Conservation (phyloP, 176 grass and related monocot genomes). For the bread wheat (Triticum aestivum) region IWGSC_CS_RefSeq_v2.1 NC_057802.1:531964822-531965321, state of each 20-base stretch:
- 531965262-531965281: no score
- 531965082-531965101: not conserved
- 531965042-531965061: not conserved
- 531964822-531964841: constrained; percentile 48
- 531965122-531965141: not conserved
- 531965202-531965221: not conserved
- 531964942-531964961: not conserved
- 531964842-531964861: constrained; percentile 36
- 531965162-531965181: no score
- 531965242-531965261: no score
- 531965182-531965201: not conserved
- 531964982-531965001: not conserved
- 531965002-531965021: not conserved
- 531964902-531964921: not conserved
- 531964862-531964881: constrained; percentile 16
- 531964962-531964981: not conserved
- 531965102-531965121: not conserved
- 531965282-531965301: no score
- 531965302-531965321: no score
- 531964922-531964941: not conserved
- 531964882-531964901: not conserved
- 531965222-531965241: no score
- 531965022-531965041: not conserved
- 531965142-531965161: no score
- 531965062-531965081: not conserved